Evolutionary conservation across 2,329 filamentous ascomycete species (phyloP).

Genomic region (Sporothrix brunneoviolacea): DNA sequence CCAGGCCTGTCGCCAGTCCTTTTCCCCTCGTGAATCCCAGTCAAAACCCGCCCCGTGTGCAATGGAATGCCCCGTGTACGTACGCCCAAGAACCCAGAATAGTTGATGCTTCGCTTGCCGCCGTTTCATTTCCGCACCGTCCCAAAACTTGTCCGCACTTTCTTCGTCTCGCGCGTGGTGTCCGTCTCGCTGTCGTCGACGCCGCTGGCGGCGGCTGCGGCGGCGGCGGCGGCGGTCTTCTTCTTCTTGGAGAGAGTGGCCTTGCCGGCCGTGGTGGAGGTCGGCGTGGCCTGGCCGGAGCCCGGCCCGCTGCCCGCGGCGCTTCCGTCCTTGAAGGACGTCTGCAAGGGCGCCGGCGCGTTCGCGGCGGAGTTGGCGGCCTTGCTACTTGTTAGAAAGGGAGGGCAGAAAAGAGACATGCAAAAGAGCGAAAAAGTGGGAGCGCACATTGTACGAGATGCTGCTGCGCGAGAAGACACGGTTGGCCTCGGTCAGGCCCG

Average conservation of each 20-base stretch:
- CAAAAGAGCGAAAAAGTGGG: neutral
- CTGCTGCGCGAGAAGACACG: constrained; percentile 65
- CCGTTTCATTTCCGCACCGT: constrained; percentile 38
- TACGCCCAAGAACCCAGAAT: no score
- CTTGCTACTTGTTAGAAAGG: neutral
- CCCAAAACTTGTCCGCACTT: constrained; percentile 54
- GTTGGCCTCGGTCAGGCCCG: constrained; percentile 60
- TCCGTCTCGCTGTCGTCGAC: constrained; percentile 54
- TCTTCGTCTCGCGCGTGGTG: constrained; percentile 41
- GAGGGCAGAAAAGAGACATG: neutral
- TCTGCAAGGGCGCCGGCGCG: constrained; percentile 50
- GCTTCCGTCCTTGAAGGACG: constrained; percentile 39
- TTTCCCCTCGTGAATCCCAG: no score
- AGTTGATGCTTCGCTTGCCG: no score
- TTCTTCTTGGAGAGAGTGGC: constrained; percentile 46
- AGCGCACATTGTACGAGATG: constrained; percentile 48
- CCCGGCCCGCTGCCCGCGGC: constrained; percentile 23
- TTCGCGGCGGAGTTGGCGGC: constrained; percentile 35
- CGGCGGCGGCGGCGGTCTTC: constrained; percentile 30
- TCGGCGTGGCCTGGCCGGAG: constrained; percentile 50
- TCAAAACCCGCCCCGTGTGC: no score
- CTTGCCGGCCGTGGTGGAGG: constrained; percentile 42
- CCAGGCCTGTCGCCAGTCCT: no score
- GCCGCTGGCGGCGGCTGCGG: constrained; percentile 18
- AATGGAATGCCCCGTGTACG: no score